These are phyloP conservation scores for Chlamydomonas sp. DNA, from an alignment of 139 green algal genomes.

Conservation along the genomic window DNA sequence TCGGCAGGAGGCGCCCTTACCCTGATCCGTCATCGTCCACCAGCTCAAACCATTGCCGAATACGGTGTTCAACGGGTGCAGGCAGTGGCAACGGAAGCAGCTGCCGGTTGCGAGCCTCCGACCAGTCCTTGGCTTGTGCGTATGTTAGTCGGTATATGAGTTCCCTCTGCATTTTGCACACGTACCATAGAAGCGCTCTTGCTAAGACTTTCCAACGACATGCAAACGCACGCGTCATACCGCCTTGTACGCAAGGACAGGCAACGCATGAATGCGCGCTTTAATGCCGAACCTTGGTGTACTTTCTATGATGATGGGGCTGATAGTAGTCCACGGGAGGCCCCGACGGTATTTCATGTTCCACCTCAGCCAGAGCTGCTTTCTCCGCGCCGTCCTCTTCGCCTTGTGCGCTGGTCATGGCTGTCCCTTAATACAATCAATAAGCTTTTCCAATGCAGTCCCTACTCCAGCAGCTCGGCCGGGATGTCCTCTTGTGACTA, in stretches of 20 bases:
- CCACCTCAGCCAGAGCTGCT: not conserved
- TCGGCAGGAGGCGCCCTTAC: not conserved
- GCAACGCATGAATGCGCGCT: not conserved
- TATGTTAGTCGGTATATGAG: not conserved
- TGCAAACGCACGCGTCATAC: not conserved
- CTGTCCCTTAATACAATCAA: too few species aligned
- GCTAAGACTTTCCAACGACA: not conserved
- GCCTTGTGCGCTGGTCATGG: not conserved
- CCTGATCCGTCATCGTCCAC: slow-evolving; percentile 23
- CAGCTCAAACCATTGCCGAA: slow-evolving; percentile 25
- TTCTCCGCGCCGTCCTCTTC: not conserved
- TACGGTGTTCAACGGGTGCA: not conserved
- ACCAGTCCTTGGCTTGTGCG: slow-evolving; percentile 9
- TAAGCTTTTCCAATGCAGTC: too few species aligned
- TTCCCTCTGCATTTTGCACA: slow-evolving; percentile 1
- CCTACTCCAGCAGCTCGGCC: too few species aligned
- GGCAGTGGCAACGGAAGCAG: slow-evolving; percentile 6
- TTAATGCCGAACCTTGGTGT: not conserved
- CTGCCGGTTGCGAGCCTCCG: not conserved
- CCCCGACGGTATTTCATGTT: not conserved
- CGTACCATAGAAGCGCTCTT: too few species aligned
- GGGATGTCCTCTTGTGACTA: too few species aligned
- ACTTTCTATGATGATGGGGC: not conserved
- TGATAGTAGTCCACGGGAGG: slow-evolving; percentile 5
- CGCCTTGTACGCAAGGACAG: not conserved